Evolutionary conservation across 1,139 yeast genomes (phyloP).

Genomic region (Candida gigantensis): DNA sequence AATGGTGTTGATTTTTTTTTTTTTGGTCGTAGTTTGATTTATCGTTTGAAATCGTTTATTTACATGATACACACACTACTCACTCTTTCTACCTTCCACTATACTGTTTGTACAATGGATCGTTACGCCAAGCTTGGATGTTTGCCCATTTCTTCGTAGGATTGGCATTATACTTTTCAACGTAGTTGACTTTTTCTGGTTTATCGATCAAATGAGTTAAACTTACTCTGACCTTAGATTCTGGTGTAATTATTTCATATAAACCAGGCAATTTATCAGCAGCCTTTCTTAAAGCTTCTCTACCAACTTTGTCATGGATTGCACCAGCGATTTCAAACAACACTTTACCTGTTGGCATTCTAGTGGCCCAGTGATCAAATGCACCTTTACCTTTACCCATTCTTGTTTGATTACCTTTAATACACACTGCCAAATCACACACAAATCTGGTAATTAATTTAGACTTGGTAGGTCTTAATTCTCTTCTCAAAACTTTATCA

Average conservation of each 20-base stretch:
- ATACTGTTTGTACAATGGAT: slow-evolving; percentile 51
- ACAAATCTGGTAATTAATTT: slow-evolving; percentile 76
- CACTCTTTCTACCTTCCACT: slow-evolving; percentile 49
- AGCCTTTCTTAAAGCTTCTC: slow-evolving; percentile 90
- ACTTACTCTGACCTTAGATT: slow-evolving; percentile 73
- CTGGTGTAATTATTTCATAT: slow-evolving; percentile 77
- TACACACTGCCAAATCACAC: slow-evolving; percentile 87
- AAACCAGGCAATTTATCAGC: slow-evolving; percentile 91
- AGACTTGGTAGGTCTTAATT: slow-evolving; percentile 72
- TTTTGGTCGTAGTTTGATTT: not conserved
- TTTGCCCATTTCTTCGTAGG: slow-evolving; percentile 69
- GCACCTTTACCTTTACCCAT: slow-evolving; percentile 99
- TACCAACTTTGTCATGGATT: slow-evolving; percentile 86
- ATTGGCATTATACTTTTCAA: slow-evolving; percentile 52
- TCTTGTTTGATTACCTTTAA: slow-evolving; percentile 98
- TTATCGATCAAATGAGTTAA: slow-evolving; percentile 48
- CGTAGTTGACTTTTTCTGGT: slow-evolving; percentile 53
- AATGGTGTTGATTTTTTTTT: slow-evolving; percentile 1
- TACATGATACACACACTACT: slow-evolving; percentile 8
- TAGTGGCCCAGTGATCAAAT: slow-evolving; percentile 94
- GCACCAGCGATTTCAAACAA: slow-evolving; percentile 80
- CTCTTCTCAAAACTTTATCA: slow-evolving; percentile 79
- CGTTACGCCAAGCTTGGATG: slow-evolving; percentile 45
- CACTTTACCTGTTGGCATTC: slow-evolving; percentile 95
- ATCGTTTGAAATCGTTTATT: slow-evolving; percentile 5